Evolutionary conservation across 2,329 filamentous ascomycete genomes (phyloP), one percentile per base, ranked within the genome.

Genomic region (Didymella pinodella): DNA sequence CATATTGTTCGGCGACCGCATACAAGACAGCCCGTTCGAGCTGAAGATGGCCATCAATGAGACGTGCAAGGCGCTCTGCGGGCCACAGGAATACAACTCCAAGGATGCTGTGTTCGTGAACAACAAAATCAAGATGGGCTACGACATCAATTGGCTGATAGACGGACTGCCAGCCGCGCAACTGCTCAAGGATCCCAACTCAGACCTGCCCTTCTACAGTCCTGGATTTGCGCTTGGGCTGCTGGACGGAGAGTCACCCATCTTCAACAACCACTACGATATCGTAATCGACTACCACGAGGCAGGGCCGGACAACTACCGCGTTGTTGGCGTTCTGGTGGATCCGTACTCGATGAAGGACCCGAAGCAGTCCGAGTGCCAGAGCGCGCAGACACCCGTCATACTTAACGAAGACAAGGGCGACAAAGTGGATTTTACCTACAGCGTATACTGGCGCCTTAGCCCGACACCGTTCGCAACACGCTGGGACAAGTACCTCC

Each of bases 401-500:
- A 75, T 86, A 6, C 82, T 99, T 16, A 83, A 83, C 45, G 87
- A 90, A 68, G 81, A 85, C 5, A 82, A 82, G 2, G 83, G 85
- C 14, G 92, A 85, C 20, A 80, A 84, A 20, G 91, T 97, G 22
- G 86, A 88, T 2, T 99, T 92, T 81, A 97, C 93, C 5, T 99
- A 99, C 81, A 92, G 90, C 65, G 92, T 98, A 14, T 90, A 89
- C 78, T 99, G 95, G 95, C 86, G 85, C 57, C 86, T 88, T 66
- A 97, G 93, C 0, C 74, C 84, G 0, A 98, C 93, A 1, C 91
- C 90, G 1, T 99, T 96, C 89, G 95, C 95, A 28, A 99, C 95
- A 12, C 87, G 95, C 65, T 99, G 95, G 95, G 95, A 99, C 83
- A 98, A 97, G 79, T 98, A 98, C 75, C 85, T 99, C 34, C 94